Base-by-base conservation (phyloP, 1,284 basidiomycete genomes). In the Ustilago shanxiensis region DNA sequence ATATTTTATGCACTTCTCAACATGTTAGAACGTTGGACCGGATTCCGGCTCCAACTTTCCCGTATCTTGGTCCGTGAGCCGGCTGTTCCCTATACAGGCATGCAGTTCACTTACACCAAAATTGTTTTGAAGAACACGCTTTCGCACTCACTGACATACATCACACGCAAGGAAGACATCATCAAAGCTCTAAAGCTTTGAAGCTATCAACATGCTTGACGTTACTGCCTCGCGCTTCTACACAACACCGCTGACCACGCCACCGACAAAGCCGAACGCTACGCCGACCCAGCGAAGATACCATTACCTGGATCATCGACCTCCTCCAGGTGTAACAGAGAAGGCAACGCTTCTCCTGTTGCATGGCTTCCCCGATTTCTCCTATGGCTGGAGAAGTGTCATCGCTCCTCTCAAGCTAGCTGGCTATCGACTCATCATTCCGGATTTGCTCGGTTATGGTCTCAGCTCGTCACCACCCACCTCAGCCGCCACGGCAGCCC, bases 331-430 rank as follows among this genome's bases (percentile, higher is more conserved):
- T 9, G 65, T 78, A 10, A 66, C 68, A 10, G 64, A 69, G 60
- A 61, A 49, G 35, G 77, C 79, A 1, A 77, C 77, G 28, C 31
- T 83, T 16, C 70, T 83, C 16, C 57, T 83, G 14, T 72, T 81
- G 7, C 81, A 83, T 60, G 81, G 81, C 37, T 83, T 83, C 54
- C 79, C 81, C 8, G 81, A 83, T 53, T 72, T 66, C 31, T 72
- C 70, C 7, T 49, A 62, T 37, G 69, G 73, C 14, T 81, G 79
- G 79, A 50, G 72, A 26, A 73, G 56, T 47, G 62, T 80, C 31
- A 50, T 80, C 9, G 57, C 72, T 1, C 77, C 80, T 11, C 63
- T 83, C 11, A 44, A 47, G 14, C 57, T 72, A 1, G 68, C 77
- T 13, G 81, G 81, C 14, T 83, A 71, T 49, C 68, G 78, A 1